phyloP scores from a whole-genome alignment of 177 flowering plant genomes.

The Vitis hybrid region DNA sequence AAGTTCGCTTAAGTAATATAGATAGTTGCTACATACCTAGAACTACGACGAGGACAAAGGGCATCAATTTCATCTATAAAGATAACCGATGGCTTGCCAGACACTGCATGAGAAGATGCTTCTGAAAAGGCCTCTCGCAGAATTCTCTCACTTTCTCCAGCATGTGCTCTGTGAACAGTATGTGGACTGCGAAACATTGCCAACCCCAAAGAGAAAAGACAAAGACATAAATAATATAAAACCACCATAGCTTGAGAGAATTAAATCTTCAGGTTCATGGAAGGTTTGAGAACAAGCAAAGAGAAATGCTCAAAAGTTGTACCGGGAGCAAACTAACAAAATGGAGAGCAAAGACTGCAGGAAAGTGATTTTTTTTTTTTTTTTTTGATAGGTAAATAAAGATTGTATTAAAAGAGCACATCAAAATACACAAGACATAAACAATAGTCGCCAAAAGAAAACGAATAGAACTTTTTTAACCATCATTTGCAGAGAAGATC shows the following conservation, averaged over 20 bases:
- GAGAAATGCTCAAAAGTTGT: too few relatives aligned
- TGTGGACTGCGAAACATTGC: conserved; percentile 58
- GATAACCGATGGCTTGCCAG: conserved; percentile 74
- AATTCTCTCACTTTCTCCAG: conserved; percentile 88
- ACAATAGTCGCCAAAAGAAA: too few relatives aligned
- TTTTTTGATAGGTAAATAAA: too few relatives aligned
- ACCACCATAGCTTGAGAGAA: background rate
- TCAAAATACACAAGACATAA: too few relatives aligned
- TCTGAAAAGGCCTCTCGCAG: conserved; percentile 82
- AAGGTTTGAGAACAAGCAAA: too few relatives aligned
- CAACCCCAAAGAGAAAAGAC: conserved; percentile 8
- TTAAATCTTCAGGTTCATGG: too few relatives aligned
- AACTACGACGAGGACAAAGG: conserved; percentile 82
- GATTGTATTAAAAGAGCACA: too few relatives aligned
- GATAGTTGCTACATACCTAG: conserved; percentile 47
- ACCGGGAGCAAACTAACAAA: too few relatives aligned
- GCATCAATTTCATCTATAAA: conserved; percentile 97
- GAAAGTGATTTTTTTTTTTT: too few relatives aligned
- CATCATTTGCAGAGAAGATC: background rate
- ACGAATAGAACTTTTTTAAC: too few relatives aligned
- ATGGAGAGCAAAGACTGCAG: too few relatives aligned
- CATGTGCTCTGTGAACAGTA: conserved; percentile 79
- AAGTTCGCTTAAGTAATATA: background rate
- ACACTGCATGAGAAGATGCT: conserved; percentile 57
- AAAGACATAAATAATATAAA: background rate